Conservation (phyloP, 306 rosid genomes). For the Luffa aegyptiaca region DNA sequence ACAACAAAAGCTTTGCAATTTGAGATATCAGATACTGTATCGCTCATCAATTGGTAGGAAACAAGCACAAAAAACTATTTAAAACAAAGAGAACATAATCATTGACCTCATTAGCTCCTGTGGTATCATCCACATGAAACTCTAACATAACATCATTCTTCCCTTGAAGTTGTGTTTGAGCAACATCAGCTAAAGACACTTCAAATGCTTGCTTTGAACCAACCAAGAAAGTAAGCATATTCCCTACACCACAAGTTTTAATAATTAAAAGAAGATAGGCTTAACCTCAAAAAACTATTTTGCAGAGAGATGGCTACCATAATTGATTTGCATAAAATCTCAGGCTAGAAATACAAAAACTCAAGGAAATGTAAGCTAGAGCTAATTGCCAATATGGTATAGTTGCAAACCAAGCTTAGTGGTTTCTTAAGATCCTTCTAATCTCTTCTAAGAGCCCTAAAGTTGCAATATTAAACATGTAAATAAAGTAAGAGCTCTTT, state of each 20-base stretch:
- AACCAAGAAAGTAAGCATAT: conserved; percentile 82
- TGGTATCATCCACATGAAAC: conserved; percentile 95
- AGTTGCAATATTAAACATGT: background rate
- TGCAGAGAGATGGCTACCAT: background rate
- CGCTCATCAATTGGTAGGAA: background rate
- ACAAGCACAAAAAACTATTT: background rate
- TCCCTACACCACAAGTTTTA: conserved; percentile 31
- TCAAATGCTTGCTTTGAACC: conserved; percentile 97
- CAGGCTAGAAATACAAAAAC: background rate
- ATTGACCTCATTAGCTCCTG: conserved; percentile 91
- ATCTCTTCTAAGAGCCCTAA: background rate
- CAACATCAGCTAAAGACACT: conserved; percentile 93
- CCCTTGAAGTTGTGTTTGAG: conserved; percentile 92
- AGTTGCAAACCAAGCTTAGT: background rate
- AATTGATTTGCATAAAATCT: background rate
- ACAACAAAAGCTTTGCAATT: background rate
- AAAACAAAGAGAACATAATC: background rate
- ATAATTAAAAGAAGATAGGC: background rate
- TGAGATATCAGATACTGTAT: background rate
- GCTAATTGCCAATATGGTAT: background rate
- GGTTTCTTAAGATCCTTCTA: background rate
- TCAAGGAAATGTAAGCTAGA: background rate
- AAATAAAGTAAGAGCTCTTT: background rate
- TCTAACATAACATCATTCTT: conserved; percentile 89
- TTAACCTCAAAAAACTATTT: background rate